Base-by-base conservation (phyloP, 331 rosid species). In the Erythrophleum ivorense region DNA sequence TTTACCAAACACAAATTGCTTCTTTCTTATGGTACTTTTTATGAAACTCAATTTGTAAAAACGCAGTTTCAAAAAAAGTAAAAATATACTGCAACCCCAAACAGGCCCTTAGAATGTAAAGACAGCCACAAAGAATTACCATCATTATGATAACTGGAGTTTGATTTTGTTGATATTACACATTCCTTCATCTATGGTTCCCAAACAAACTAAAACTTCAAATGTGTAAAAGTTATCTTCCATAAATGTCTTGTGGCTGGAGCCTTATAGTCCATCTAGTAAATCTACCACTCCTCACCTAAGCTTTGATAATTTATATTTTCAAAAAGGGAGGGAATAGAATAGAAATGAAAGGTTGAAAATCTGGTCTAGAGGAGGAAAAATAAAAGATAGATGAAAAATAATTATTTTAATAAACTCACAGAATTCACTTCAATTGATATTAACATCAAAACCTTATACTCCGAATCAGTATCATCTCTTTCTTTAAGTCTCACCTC, bases 71-170 rank as follows among this genome's bases (percentile, higher is more conserved):
- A 7, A 18, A 55, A 1, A n/a, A 6, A 12, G 53, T 0, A 12
- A 12, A 49, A 49, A n/a, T 18, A 7, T 9, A n/a, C 10, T n/a
- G 31, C 62, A 55, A n/a, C n/a, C 31, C 62, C 31, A n/a, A 18
- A 19, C 5, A 2, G 6, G 6, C 31, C 10, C 1, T 9, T 49
- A 58, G 55, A 81, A 78, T 31, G 68, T 38, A 45, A 69, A 60
- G 38, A 73, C 76, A n/a, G 4, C 57, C 41, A 16, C 80, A 73
- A 75, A 60, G 59, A 79, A 46, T 36, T 54, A 60, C 59, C n/a
- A 75, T 57, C 59, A 66, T 36, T 74, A 67, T 14, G 62, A 40
- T 33, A 70, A 21, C 65, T 9, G 29, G 66, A 60, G 5, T 9
- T 16, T 21, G 38, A 60, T 29, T 60, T 29, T 24, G 16, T 4